Percentiles rank a stretch among this genome's conserved stretches.
Conservation (phyloP, 805 yeast species). For the Candida ascalaphidarum region DNA sequence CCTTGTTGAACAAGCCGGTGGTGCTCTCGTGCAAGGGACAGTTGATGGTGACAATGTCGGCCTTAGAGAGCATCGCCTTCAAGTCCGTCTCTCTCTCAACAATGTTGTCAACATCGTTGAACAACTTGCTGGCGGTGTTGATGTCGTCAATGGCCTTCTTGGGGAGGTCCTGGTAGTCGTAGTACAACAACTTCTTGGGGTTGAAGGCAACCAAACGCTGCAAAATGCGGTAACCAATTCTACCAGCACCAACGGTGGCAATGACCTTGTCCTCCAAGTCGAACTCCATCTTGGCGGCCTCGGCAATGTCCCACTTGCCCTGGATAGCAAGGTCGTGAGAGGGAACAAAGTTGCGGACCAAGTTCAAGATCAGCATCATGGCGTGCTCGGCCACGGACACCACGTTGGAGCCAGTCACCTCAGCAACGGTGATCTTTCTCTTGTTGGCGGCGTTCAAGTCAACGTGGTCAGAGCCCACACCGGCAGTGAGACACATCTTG, state of each 20-base stretch:
- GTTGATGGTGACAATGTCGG: slow-evolving; percentile 71
- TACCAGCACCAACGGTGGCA: slow-evolving; percentile 77
- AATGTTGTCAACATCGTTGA: slow-evolving; percentile 44
- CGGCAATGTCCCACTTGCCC: slow-evolving; percentile 71
- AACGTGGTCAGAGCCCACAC: slow-evolving; percentile 79
- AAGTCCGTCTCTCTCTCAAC: slow-evolving; percentile 51
- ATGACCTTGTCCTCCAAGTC: slow-evolving; percentile 71
- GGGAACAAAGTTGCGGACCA: slow-evolving; percentile 72
- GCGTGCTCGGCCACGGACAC: slow-evolving; percentile 78
- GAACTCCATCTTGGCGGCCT: slow-evolving; percentile 59
- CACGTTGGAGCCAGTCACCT: slow-evolving; percentile 79
- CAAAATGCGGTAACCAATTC: slow-evolving; percentile 71
- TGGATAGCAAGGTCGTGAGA: slow-evolving; percentile 60
- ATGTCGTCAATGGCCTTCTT: slow-evolving; percentile 36
- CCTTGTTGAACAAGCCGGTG: slow-evolving; percentile 58
- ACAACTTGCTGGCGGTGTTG: slow-evolving; percentile 24
- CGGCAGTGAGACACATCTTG: slow-evolving; percentile 68
- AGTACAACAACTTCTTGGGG: slow-evolving; percentile 66
- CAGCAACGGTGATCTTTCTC: slow-evolving; percentile 57
- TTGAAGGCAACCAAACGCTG: slow-evolving; percentile 66
- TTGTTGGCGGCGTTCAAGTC: slow-evolving; percentile 64
- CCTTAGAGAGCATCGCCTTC: slow-evolving; percentile 57
- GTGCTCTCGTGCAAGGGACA: slow-evolving; percentile 70
- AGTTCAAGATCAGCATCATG: slow-evolving; percentile 59
- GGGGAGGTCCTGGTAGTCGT: slow-evolving; percentile 65